Conservation (phyloP, 106 monocot genomes). For the Apostasia shenzhenica region DNA sequence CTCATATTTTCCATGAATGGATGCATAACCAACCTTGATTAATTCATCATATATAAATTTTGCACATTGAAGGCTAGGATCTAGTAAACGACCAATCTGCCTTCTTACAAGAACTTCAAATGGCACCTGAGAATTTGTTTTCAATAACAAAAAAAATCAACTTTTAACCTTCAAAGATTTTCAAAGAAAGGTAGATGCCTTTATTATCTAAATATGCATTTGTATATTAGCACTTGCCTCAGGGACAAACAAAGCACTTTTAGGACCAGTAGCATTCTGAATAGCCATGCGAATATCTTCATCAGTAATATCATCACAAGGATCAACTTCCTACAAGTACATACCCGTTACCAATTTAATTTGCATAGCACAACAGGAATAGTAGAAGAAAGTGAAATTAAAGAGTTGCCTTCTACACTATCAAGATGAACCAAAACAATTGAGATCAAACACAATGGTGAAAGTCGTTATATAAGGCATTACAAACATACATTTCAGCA, state of each 20-base stretch:
- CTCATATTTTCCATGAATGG: not conserved
- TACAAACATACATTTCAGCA: no score
- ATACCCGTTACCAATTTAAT: slow-evolving; percentile 1
- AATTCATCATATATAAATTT: slow-evolving; percentile 96
- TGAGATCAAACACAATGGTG: no score
- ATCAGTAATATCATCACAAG: slow-evolving; percentile 86
- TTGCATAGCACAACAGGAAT: not conserved
- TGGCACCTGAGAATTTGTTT: slow-evolving; percentile 54
- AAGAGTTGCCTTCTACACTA: no score
- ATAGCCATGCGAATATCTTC: slow-evolving; percentile 94
- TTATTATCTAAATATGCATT: not conserved
- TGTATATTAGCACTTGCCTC: slow-evolving; percentile 33
- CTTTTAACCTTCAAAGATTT: not conserved
- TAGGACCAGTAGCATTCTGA: slow-evolving; percentile 98
- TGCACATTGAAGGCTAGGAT: slow-evolving; percentile 98
- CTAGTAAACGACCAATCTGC: slow-evolving; percentile 88
- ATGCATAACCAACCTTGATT: slow-evolving; percentile 50
- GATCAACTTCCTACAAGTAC: slow-evolving; percentile 81
- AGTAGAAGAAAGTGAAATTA: no score
- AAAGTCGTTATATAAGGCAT: no score
- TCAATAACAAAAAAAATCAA: slow-evolving; percentile 1
- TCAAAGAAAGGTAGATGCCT: not conserved
- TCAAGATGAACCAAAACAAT: no score
- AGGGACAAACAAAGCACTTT: slow-evolving; percentile 94
- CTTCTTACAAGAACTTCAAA: slow-evolving; percentile 97